These are phyloP conservation scores for Candida xyloterini DNA, from an alignment of 805 yeast genomes.

Conservation along the genomic window DNA sequence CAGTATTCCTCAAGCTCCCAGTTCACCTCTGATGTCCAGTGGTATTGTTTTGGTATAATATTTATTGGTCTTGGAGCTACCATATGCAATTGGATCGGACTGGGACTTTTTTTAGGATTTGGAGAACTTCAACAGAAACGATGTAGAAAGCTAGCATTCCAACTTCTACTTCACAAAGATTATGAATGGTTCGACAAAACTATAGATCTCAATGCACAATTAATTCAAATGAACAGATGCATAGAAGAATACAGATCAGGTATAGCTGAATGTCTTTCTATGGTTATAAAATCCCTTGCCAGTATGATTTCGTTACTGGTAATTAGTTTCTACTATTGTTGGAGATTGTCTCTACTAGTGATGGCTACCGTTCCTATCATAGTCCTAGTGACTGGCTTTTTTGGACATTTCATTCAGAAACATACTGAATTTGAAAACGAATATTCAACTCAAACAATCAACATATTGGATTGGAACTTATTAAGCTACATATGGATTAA, in stretches of 20 bases:
- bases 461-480: constrained; percentile 68
- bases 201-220: constrained; percentile 55
- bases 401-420: constrained; percentile 50
- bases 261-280: constrained; percentile 61
- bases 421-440: constrained; percentile 57
- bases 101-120: constrained; percentile 59
- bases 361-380: constrained; percentile 73
- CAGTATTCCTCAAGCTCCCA: constrained; percentile 21
- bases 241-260: constrained; percentile 71
- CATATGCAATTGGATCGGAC: constrained; percentile 49
- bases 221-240: constrained; percentile 66
- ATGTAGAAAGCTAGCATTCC: constrained; percentile 47
- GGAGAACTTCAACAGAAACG: constrained; percentile 70
- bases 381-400: constrained; percentile 41
- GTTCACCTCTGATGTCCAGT: constrained; percentile 38
- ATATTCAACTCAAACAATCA: constrained; percentile 53
- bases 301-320: constrained; percentile 54
- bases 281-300: constrained; percentile 50
- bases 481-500: constrained; percentile 58
- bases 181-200: constrained; percentile 63
- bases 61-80: constrained; percentile 46
- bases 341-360: constrained; percentile 82
- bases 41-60: constrained; percentile 37
- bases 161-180: constrained; percentile 43
- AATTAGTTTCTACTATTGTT: constrained; percentile 72